These are phyloP conservation scores for Chaetoscypha palmicola DNA, from an alignment of 2,329 filamentous ascomycete species.

Conservation along the genomic window DNA sequence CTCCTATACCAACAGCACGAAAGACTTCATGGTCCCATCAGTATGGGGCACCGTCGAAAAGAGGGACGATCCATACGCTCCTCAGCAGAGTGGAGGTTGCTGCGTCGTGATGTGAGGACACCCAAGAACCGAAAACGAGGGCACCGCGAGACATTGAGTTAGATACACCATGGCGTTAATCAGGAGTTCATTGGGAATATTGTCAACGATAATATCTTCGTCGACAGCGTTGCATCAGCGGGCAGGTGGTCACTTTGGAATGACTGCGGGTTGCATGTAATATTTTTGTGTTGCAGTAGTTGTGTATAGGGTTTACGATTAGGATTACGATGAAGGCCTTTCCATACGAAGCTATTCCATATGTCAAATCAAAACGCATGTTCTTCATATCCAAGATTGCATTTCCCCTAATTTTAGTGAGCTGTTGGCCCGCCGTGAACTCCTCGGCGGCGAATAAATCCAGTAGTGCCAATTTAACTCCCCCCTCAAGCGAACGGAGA, in stretches of 20 bases:
- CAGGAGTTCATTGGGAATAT: slow-evolving; percentile 24
- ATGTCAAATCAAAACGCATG: no score
- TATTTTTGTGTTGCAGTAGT: slow-evolving; percentile 25
- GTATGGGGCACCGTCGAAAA: slow-evolving; percentile 94
- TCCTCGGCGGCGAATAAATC: neutral
- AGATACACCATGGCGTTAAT: slow-evolving; percentile 15
- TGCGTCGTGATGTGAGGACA: slow-evolving; percentile 79
- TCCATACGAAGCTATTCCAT: slow-evolving; percentile 6
- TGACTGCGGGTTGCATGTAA: slow-evolving; percentile 24
- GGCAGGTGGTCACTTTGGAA: slow-evolving; percentile 10
- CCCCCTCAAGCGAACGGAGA: slow-evolving; percentile 4
- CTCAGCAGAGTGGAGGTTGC: slow-evolving; percentile 48
- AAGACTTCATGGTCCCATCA: slow-evolving; percentile 96
- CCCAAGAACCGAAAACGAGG: neutral
- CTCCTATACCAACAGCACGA: slow-evolving; percentile 94
- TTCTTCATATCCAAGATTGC: no score
- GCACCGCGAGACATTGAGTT: slow-evolving; percentile 12
- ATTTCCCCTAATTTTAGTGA: neutral
- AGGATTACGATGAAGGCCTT: slow-evolving; percentile 10
- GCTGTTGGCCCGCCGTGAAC: neutral
- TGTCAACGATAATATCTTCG: slow-evolving; percentile 22
- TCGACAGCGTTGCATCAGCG: slow-evolving; percentile 15
- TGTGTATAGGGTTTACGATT: slow-evolving; percentile 16
- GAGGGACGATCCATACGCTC: slow-evolving; percentile 96
- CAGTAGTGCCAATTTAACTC: slow-evolving; percentile 4